Conservation (phyloP, 176 grass and related monocot species). For the Luzula sylvatica region DNA sequence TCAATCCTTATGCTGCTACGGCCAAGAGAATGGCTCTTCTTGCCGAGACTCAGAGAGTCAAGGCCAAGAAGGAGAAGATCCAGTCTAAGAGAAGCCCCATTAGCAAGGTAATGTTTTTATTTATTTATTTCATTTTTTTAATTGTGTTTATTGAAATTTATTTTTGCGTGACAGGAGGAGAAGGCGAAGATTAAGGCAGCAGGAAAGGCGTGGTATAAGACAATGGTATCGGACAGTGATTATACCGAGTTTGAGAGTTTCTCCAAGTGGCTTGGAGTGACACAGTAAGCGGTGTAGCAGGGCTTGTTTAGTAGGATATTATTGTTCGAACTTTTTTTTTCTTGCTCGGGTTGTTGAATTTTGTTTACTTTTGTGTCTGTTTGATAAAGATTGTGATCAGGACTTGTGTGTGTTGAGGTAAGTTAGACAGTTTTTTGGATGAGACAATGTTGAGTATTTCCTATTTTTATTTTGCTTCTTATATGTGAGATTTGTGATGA, state of each 20-base stretch:
- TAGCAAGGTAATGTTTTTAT: conserved; percentile 3
- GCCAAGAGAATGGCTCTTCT: conserved; percentile 67
- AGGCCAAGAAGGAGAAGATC: conserved; percentile 66
- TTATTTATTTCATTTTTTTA: not conserved
- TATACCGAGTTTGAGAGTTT: conserved; percentile 62
- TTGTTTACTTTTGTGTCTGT: no score
- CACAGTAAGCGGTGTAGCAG: no score
- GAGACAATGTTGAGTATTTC: no score
- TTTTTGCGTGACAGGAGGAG: conserved; percentile 21
- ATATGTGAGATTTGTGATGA: no score
- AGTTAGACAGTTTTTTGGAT: no score
- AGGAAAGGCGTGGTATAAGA: conserved; percentile 72
- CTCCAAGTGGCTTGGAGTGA: conserved; percentile 76
- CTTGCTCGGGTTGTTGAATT: no score
- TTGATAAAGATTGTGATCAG: no score
- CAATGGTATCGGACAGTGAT: conserved; percentile 71
- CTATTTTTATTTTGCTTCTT: no score
- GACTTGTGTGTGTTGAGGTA: no score
- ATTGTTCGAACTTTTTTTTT: no score
- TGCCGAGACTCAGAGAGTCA: conserved; percentile 57
- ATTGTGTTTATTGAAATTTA: no score
- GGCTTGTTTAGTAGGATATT: no score
- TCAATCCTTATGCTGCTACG: conserved; percentile 63
- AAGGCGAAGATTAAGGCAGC: conserved; percentile 40
- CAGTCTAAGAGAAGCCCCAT: conserved; percentile 8